Percentiles rank a stretch among this genome's conserved stretches.
phyloP scores from a whole-genome alignment of 441 rosid genomes.

The Kokia cookei region DNA sequence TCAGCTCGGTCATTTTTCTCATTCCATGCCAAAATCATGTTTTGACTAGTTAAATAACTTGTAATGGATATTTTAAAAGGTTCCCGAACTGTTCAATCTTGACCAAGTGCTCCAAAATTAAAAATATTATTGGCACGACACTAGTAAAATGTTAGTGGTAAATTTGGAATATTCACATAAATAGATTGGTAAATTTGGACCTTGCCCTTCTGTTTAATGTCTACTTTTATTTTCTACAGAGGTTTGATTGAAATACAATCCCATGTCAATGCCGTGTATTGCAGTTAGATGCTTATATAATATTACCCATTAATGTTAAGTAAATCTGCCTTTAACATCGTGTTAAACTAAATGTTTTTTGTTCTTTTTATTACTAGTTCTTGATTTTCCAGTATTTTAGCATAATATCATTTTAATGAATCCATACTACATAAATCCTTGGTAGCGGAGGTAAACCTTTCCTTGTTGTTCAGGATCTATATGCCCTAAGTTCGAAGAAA shows the following conservation, averaged over 20 bases:
- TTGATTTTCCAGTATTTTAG: neutral
- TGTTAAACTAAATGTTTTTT: neutral
- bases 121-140: neutral
- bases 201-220: neutral
- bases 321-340: too few species aligned
- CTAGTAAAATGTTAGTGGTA: neutral
- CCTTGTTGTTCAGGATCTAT: constrained; percentile 50
- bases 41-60: neutral
- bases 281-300: neutral
- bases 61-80: neutral
- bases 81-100: neutral
- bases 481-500: constrained; percentile 58
- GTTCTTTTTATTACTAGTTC: neutral
- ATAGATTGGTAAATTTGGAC: neutral
- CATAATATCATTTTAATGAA: neutral
- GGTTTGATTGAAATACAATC: neutral
- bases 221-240: neutral
- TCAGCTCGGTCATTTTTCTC: neutral
- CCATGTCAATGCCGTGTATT: neutral
- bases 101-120: neutral
- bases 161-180: neutral
- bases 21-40: neutral
- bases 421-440: neutral
- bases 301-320: neutral
- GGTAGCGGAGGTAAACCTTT: neutral